Evolutionary conservation across 495 filamentous ascomycete species (phyloP).

Genomic region (Echria macrotheca): DNA sequence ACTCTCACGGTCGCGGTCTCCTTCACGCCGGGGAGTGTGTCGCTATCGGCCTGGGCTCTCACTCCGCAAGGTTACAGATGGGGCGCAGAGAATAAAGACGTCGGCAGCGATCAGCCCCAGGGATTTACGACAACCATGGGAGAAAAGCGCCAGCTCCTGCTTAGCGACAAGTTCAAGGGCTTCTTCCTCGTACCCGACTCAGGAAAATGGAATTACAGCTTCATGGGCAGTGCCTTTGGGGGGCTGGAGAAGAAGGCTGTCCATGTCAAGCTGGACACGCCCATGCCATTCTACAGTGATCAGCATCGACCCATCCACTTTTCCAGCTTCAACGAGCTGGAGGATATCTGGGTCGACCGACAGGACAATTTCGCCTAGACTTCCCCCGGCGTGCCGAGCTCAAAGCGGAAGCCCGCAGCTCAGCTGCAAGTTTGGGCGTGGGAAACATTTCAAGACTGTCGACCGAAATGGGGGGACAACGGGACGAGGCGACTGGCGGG

Average conservation of each 20-base stretch:
- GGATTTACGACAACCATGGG: constrained; percentile 92
- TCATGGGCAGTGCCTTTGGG: constrained; percentile 87
- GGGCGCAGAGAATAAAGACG: constrained; percentile 95
- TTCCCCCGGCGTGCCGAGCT: too few species aligned
- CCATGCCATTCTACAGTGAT: constrained; percentile 85
- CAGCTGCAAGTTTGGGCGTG: too few species aligned
- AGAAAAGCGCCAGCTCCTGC: constrained; percentile 87
- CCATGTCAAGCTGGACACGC: constrained; percentile 90
- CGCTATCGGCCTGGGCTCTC: constrained; percentile 84
- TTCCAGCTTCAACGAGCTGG: constrained; percentile 84
- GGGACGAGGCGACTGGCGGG: constrained; percentile 5
- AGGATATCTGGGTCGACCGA: constrained; percentile 85
- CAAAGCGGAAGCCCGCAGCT: too few species aligned
- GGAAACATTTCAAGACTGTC: neutral
- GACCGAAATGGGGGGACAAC: constrained; percentile 9
- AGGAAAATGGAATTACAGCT: constrained; percentile 94
- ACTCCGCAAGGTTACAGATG: constrained; percentile 93
- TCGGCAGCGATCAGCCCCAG: constrained; percentile 81
- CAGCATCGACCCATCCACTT: constrained; percentile 92
- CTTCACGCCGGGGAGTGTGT: constrained; percentile 98
- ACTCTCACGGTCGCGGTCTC: constrained; percentile 94
- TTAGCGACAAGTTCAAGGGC: constrained; percentile 87
- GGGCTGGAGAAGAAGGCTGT: constrained; percentile 82
- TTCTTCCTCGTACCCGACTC: constrained; percentile 94
- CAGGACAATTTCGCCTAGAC: constrained; percentile 77